These are phyloP conservation scores for Paramecium pentaurelia DNA, from an alignment of 73 alveolate species.

Conservation along the genomic window DNA sequence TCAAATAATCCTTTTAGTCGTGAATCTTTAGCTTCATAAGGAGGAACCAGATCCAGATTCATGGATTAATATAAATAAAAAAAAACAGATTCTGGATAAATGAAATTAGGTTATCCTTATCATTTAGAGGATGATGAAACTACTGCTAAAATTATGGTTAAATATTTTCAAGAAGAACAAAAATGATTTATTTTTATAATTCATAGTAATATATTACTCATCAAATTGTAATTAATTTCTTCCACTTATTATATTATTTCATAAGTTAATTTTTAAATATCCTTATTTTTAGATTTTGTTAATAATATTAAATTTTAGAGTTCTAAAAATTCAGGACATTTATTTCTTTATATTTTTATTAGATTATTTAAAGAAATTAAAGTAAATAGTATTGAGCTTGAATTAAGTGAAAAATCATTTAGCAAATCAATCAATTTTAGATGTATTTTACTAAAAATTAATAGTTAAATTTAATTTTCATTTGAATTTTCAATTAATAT, in stretches of 20 bases:
- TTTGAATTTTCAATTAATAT: background rate
- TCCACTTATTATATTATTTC: background rate
- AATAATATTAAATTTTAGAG: background rate
- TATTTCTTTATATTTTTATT: background rate
- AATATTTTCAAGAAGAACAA: background rate
- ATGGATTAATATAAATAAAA: slow-evolving; percentile 15
- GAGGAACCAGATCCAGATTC: slow-evolving; percentile 1
- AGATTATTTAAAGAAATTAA: background rate
- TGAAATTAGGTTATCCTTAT: slow-evolving; percentile 43
- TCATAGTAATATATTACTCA: background rate
- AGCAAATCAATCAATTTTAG: background rate
- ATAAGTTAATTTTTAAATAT: background rate
- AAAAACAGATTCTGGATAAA: background rate
- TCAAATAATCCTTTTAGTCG: background rate
- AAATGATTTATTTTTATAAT: background rate
- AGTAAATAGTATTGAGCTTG: background rate
- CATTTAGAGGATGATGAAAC: slow-evolving; percentile 43
- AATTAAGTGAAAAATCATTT: background rate
- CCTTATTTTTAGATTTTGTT: background rate
- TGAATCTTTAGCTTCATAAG: background rate
- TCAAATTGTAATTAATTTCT: background rate
- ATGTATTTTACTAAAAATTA: background rate
- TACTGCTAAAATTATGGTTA: background rate
- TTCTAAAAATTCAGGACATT: background rate
- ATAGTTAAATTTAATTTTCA: background rate